Evolutionary conservation across 805 yeast species (phyloP).

Genomic region (Candida dajiaensis): DNA sequence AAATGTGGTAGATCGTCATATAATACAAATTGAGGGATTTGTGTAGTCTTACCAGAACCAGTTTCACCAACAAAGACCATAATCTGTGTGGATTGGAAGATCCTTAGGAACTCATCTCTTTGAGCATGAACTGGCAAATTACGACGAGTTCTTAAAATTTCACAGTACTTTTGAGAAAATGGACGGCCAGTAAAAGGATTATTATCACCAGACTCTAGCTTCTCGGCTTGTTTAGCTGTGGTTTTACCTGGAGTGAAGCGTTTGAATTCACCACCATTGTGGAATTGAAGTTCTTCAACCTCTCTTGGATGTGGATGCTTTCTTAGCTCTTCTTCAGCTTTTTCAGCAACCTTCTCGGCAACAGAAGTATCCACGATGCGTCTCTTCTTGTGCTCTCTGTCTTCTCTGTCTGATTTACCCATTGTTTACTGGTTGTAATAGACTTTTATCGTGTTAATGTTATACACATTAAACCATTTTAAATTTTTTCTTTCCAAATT

Average conservation of each 20-base stretch:
- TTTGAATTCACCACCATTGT: constrained; percentile 62
- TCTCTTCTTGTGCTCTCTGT: constrained; percentile 44
- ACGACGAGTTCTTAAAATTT: constrained; percentile 72
- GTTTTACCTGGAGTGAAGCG: constrained; percentile 55
- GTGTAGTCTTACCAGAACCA: constrained; percentile 98
- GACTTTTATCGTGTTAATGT: neutral
- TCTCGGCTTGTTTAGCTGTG: constrained; percentile 55
- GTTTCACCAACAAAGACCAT: constrained; percentile 99
- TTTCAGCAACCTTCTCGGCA: constrained; percentile 63
- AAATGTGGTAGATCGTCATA: constrained; percentile 92
- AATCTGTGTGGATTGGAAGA: constrained; percentile 83
- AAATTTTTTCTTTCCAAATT: neutral
- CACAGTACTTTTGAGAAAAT: constrained; percentile 63
- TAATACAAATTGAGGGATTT: constrained; percentile 90
- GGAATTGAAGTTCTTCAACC: constrained; percentile 38
- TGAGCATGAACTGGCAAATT: constrained; percentile 93
- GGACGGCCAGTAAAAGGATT: constrained; percentile 78
- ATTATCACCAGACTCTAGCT: constrained; percentile 46
- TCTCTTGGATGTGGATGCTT: constrained; percentile 41
- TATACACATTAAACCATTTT: too few relatives aligned
- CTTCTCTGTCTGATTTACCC: constrained; percentile 9
- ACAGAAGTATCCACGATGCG: constrained; percentile 43
- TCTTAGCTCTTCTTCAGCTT: constrained; percentile 49
- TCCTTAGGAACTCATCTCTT: constrained; percentile 77
- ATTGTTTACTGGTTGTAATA: neutral